A percentile compares a stretch with the other conserved stretches of the same genome.
phyloP scores from a whole-genome alignment of 2,329 filamentous ascomycete genomes.

The Paecilomyces sp. region DNA sequence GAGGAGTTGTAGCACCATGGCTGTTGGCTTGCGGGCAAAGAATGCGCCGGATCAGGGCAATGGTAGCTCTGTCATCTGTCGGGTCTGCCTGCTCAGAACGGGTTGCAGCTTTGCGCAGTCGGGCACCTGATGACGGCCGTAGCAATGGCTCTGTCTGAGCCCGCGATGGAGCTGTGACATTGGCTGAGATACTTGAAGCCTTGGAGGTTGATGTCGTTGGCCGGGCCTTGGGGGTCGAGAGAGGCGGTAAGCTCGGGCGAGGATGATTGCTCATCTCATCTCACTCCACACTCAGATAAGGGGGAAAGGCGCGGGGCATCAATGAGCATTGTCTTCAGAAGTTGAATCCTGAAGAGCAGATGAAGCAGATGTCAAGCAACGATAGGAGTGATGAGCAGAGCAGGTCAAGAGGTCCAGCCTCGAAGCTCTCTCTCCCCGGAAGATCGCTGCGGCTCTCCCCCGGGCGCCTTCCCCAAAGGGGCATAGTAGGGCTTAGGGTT shows the following conservation, averaged over 20 bases:
- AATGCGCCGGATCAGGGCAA: slow-evolving; percentile 71
- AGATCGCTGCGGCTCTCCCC: neutral
- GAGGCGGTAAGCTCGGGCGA: slow-evolving; percentile 32
- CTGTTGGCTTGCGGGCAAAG: slow-evolving; percentile 61
- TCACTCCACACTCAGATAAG: slow-evolving; percentile 7
- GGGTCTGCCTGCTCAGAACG: slow-evolving; percentile 40
- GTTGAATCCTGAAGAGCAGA: neutral
- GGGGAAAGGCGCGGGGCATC: slow-evolving; percentile 1
- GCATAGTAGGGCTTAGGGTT: slow-evolving; percentile 26
- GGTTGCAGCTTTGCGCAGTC: slow-evolving; percentile 14
- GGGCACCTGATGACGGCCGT: slow-evolving; percentile 24
- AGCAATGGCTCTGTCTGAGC: slow-evolving; percentile 18
- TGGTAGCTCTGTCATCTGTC: slow-evolving; percentile 70
- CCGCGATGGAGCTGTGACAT: slow-evolving; percentile 18
- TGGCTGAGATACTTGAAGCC: slow-evolving; percentile 21
- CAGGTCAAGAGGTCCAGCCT: neutral
- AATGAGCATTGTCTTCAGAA: neutral
- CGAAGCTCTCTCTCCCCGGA: neutral
- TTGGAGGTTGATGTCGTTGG: slow-evolving; percentile 25
- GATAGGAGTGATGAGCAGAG: neutral
- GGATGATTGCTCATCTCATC: slow-evolving; percentile 34
- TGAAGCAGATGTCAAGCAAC: neutral
- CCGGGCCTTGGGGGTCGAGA: slow-evolving; percentile 28
- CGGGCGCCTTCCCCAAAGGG: slow-evolving; percentile 7
- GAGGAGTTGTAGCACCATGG: slow-evolving; percentile 47